Evolutionary conservation across 2,329 filamentous ascomycete species (phyloP).

Genomic region (Fusarium penzigii): DNA sequence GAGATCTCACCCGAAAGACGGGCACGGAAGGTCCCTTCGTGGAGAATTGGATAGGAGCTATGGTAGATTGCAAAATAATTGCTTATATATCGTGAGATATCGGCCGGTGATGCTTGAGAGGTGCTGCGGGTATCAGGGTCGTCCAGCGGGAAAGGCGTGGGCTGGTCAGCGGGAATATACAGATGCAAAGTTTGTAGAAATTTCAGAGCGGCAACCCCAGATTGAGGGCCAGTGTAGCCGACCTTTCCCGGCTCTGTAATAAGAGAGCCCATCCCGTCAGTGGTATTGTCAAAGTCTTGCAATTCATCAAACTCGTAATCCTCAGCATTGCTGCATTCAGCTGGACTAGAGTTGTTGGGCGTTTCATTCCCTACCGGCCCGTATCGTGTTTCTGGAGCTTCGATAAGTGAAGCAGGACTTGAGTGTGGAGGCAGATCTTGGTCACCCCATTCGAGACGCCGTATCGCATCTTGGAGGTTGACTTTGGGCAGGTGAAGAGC

Average conservation of each 20-base stretch:
- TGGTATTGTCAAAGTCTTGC: conserved; percentile 11
- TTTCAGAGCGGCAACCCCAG: conserved; percentile 16
- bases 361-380: conserved; percentile 3
- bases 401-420: not conserved
- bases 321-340: conserved; percentile 12
- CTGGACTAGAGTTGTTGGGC: conserved; percentile 1
- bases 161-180: conserved; percentile 6
- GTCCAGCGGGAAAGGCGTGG: conserved; percentile 4
- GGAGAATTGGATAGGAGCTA: conserved; percentile 41
- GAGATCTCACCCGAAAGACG: conserved; percentile 4
- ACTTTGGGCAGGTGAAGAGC: conserved; percentile 5
- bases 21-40: conserved; percentile 43
- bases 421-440: not conserved
- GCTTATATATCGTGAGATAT: conserved; percentile 24
- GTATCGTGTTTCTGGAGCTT: conserved; percentile 5
- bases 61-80: conserved; percentile 44
- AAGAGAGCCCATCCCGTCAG: conserved; percentile 19
- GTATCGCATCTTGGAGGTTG: conserved; percentile 3
- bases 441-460: not conserved
- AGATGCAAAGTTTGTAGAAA: conserved; percentile 14
- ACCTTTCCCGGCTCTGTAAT: conserved; percentile 10
- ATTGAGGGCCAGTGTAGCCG: conserved; percentile 18
- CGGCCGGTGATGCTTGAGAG: conserved; percentile 2
- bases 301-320: conserved; percentile 16
- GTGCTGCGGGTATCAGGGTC: conserved; percentile 1